Conservation (phyloP, 1,284 basidiomycete species). For the Ustilago lituana region DNA sequence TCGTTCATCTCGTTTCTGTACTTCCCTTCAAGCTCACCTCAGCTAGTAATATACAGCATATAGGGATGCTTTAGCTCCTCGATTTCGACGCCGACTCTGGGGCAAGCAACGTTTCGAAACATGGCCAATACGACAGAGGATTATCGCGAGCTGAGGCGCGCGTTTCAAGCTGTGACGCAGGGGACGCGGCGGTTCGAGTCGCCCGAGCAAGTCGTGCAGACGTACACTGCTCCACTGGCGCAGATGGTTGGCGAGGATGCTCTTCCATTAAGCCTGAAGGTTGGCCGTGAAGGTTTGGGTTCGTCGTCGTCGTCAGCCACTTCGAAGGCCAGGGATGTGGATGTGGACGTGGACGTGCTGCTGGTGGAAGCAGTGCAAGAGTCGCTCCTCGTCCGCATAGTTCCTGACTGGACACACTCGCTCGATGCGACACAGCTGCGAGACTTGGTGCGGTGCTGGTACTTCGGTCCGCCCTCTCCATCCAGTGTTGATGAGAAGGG, state of each 20-base stretch:
- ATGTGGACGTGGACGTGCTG: neutral
- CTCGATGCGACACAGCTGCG: neutral
- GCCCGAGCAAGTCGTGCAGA: neutral
- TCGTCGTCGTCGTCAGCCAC: neutral
- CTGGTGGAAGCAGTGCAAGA: constrained; percentile 21
- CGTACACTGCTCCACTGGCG: constrained; percentile 3
- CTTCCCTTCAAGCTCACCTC: too few species aligned
- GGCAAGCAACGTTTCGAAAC: too few species aligned
- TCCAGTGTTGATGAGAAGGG: too few species aligned
- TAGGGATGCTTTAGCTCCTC: too few species aligned
- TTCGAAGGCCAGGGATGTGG: neutral
- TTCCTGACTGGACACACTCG: constrained; percentile 12
- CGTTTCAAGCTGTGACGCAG: constrained; percentile 4
- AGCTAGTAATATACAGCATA: too few species aligned
- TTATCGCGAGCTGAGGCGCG: constrained; percentile 6
- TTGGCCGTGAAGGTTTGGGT: too few species aligned
- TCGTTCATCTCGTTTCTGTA: too few species aligned
- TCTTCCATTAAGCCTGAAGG: neutral
- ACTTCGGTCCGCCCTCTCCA: constrained; percentile 10
- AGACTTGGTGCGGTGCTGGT: constrained; percentile 8
- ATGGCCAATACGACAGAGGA: too few species aligned
- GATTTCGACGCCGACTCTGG: too few species aligned
- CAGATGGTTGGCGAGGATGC: constrained; percentile 1
- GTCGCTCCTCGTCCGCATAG: constrained; percentile 16
- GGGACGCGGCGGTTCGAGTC: constrained; percentile 7